Conservation (phyloP, 371 early-diverging fungal species). For the Neoconidiobolus thromboides region DNA sequence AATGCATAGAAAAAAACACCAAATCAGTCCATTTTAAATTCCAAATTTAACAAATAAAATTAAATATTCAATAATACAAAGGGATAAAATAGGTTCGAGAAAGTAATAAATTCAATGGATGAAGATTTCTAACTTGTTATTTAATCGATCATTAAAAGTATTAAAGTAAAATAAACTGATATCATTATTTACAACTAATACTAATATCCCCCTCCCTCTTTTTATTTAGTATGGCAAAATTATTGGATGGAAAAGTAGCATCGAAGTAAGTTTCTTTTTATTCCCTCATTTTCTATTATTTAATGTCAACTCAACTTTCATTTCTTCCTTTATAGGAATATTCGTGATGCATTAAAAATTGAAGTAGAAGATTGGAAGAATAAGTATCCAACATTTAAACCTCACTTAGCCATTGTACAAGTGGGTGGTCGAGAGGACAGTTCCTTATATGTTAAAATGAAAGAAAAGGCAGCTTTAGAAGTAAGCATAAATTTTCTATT, state of each 20-base stretch:
- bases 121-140: too few species aligned
- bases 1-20: too few species aligned
- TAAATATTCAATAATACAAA: too few species aligned
- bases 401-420: constrained; percentile 73
- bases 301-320: background rate
- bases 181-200: too few species aligned
- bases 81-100: too few species aligned
- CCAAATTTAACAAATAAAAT: too few species aligned
- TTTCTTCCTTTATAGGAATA: constrained; percentile 18
- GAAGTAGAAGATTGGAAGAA: constrained; percentile 38
- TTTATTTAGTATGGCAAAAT: constrained; percentile 15
- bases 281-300: background rate
- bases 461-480: constrained; percentile 70
- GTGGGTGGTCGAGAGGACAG: constrained; percentile 86
- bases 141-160: too few species aligned
- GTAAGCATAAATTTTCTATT: constrained; percentile 17
- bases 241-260: constrained; percentile 50
- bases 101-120: too few species aligned
- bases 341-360: constrained; percentile 32
- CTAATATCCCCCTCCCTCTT: too few species aligned
- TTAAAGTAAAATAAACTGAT: too few species aligned
- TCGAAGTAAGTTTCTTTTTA: constrained; percentile 24
- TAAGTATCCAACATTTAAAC: constrained; percentile 39
- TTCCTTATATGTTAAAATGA: constrained; percentile 75
- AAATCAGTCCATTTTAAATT: too few species aligned